Conservation (phyloP, 2,329 filamentous ascomycete genomes). For the Trichoderma sp. region DNA sequence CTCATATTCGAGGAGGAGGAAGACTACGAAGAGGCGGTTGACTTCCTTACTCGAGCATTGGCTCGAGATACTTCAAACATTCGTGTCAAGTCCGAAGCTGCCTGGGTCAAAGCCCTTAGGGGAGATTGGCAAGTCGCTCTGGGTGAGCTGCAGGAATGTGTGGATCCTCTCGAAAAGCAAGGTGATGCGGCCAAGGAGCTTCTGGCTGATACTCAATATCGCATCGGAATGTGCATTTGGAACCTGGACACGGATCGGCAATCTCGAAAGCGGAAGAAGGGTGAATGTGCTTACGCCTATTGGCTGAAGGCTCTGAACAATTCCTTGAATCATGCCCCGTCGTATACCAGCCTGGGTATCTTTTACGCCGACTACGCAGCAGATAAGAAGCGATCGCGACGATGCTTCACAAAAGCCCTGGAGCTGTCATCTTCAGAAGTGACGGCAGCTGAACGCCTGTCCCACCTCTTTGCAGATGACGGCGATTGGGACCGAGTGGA, state of each 20-base stretch:
- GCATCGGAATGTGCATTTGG: slow-evolving; percentile 85
- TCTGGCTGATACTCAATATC: slow-evolving; percentile 81
- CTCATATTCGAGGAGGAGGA: slow-evolving; percentile 92
- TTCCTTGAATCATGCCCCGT: slow-evolving; percentile 81
- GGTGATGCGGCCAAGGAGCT: slow-evolving; percentile 60
- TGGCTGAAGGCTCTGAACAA: slow-evolving; percentile 83
- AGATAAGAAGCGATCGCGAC: slow-evolving; percentile 80
- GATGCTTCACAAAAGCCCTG: slow-evolving; percentile 94
- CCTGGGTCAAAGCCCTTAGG: slow-evolving; percentile 85
- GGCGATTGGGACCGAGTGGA: slow-evolving; percentile 97
- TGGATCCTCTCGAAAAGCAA: slow-evolving; percentile 62
- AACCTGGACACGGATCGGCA: slow-evolving; percentile 70
- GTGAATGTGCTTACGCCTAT: slow-evolving; percentile 67
- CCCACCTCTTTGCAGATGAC: slow-evolving; percentile 80
- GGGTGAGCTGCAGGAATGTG: slow-evolving; percentile 65
- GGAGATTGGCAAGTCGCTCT: slow-evolving; percentile 69
- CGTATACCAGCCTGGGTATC: slow-evolving; percentile 85
- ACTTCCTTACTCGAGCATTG: slow-evolving; percentile 75
- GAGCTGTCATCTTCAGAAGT: slow-evolving; percentile 87
- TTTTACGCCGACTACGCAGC: slow-evolving; percentile 90
- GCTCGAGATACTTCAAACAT: slow-evolving; percentile 70
- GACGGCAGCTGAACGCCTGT: slow-evolving; percentile 80
- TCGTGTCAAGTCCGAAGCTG: slow-evolving; percentile 78
- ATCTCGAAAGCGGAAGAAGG: slow-evolving; percentile 74
- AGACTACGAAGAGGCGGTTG: slow-evolving; percentile 76